phyloP scores from a whole-genome alignment of 2,329 filamentous ascomycete genomes.

The Penicillium rolfsii region DNA sequence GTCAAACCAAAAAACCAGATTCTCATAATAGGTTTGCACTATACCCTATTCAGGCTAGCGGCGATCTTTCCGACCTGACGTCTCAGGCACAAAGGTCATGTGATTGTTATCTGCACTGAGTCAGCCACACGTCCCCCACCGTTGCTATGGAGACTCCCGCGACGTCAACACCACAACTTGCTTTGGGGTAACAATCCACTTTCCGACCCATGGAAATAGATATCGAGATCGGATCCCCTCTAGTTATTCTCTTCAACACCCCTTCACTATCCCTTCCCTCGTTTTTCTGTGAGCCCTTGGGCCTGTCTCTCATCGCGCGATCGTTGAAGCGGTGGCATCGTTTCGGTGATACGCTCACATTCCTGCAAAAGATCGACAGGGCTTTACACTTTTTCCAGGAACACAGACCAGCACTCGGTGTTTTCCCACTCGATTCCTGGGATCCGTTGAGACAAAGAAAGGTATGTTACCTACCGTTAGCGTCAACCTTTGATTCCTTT shows the following conservation, averaged over 20 bases:
- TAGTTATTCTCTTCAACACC: conserved; percentile 20
- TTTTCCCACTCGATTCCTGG: conserved; percentile 22
- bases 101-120: conserved; percentile 22
- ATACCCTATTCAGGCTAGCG: conserved; percentile 20
- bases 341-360: conserved; percentile 27
- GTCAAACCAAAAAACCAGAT: conserved; percentile 14
- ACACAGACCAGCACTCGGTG: conserved; percentile 21
- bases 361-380: conserved; percentile 31
- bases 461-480: conserved; percentile 24
- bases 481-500: not conserved
- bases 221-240: conserved; percentile 30
- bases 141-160: conserved; percentile 43
- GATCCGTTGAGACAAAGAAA: conserved; percentile 21
- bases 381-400: conserved; percentile 16
- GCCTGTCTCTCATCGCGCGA: conserved; percentile 7
- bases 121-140: conserved; percentile 15
- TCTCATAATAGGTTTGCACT: conserved; percentile 10
- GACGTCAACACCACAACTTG: conserved; percentile 37
- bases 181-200: conserved; percentile 35
- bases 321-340: conserved; percentile 23
- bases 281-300: conserved; percentile 11
- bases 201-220: conserved; percentile 29
- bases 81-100: conserved; percentile 13
- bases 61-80: conserved; percentile 20
- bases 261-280: conserved; percentile 31